These are phyloP conservation scores for Dictyostelium discoideum DNA, from an alignment of 78 protist genomes.

Conservation along the genomic window DNA sequence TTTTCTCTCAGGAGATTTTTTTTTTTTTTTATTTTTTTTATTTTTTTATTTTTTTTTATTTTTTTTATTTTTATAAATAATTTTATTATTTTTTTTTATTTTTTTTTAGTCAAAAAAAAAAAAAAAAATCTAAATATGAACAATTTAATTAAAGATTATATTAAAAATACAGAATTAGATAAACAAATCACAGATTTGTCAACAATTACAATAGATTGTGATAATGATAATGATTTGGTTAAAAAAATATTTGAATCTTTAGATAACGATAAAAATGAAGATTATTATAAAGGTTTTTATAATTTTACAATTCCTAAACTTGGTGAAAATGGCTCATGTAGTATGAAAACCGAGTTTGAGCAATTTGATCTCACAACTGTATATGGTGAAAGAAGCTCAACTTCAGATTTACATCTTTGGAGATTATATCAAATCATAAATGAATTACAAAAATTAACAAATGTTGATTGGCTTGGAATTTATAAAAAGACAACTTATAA, in stretches of 20 bases:
- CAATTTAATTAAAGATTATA: background rate
- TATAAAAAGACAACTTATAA: conserved; percentile 12
- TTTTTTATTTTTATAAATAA: too few species aligned
- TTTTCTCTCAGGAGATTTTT: background rate
- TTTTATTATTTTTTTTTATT: too few species aligned
- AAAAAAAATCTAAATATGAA: background rate
- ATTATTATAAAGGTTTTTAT: background rate
- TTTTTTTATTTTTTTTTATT: too few species aligned
- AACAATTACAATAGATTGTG: background rate
- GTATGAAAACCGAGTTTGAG: conserved; percentile 38
- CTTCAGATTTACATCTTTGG: background rate
- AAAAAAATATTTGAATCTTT: background rate
- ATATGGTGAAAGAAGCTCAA: background rate
- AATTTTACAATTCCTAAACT: conserved; percentile 51
- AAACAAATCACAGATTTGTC: background rate
- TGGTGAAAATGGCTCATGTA: conserved; percentile 63
- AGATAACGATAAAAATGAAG: background rate
- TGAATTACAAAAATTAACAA: conserved; percentile 2
- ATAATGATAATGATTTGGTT: background rate
- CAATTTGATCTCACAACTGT: conserved; percentile 16
- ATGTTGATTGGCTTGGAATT: conserved; percentile 66
- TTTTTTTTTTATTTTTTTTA: too few species aligned
- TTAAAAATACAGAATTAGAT: conserved; percentile 2
- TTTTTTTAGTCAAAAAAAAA: too few species aligned
- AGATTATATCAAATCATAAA: conserved; percentile 16